Evolutionary conservation across 805 yeast genomes (phyloP), one percentile per base, ranked within the genome.

Genomic region (Phaffomyces opuntiae): DNA sequence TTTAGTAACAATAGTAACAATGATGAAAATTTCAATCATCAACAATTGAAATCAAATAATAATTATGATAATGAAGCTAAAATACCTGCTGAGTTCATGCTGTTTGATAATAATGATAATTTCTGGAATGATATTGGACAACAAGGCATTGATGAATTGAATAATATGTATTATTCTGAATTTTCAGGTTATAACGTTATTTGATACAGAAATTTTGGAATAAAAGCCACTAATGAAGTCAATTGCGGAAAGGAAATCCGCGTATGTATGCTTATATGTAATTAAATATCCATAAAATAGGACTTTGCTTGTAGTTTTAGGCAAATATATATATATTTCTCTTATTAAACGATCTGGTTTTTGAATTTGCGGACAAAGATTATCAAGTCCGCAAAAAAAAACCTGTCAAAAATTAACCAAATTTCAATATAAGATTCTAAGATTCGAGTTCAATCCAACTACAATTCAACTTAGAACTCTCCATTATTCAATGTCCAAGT

Each of bases 81-180:
- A 16, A 50, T 53, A 17, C 55, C 56, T 9, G 45, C 50, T 39
- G 60, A 53, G 40, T 32, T 54, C 32, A 43, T 48, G 21, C 45
- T 7, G 12, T 29, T 29, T 29, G 31, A 53, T 36, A 40, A 47
- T 36, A 60, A 52, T 32, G 60, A 56, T 32, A 44, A 48, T 4
- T 55, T 59, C 45, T 59, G 63, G 63, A 47, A 43, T 33, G 62
- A 53, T 43, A 55, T 59, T 46, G 62, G 61, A 1, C 60, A 54
- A 34, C 56, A 53, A 37, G 62, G 60, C 1, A 38, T 56, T 33
- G 57, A 57, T 38, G 59, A 54, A 39, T 42, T 59, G 44, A 56
- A 53, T 40, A 56, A 53, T 37, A 52, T 57, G 59, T 57, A 57
- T 25, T 49, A 55, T 48, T 50, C 54, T 9, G 63, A 59, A 36